These are phyloP conservation scores for Halenospora varia DNA, from an alignment of 495 filamentous ascomycete species.

Conservation along the genomic window DNA sequence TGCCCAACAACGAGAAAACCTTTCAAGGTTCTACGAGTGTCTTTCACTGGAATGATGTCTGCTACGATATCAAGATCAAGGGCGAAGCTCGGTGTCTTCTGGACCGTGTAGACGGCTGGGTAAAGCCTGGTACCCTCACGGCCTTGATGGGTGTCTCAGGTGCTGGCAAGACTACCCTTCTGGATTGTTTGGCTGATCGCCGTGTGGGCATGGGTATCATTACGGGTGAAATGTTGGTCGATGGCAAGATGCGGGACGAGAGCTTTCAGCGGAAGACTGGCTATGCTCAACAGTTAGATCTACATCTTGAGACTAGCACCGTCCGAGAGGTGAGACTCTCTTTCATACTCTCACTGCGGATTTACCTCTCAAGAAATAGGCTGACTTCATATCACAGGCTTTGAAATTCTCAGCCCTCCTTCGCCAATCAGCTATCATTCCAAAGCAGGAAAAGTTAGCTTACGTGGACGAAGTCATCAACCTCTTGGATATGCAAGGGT, in stretches of 20 bases:
- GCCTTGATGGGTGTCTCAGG: constrained; percentile 61
- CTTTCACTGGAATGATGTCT: constrained; percentile 77
- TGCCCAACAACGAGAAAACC: constrained; percentile 22
- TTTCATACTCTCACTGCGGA: background rate
- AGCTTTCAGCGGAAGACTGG: constrained; percentile 83
- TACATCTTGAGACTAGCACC: constrained; percentile 81
- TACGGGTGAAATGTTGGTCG: constrained; percentile 70
- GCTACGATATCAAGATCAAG: constrained; percentile 66
- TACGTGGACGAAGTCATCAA: constrained; percentile 90
- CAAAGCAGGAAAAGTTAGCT: constrained; percentile 69
- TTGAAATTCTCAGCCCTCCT: constrained; percentile 81
- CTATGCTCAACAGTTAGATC: constrained; percentile 81
- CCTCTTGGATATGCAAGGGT: constrained; percentile 83
- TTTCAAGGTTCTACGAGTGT: constrained; percentile 31
- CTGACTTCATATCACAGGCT: constrained; percentile 22
- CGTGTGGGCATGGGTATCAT: constrained; percentile 34
- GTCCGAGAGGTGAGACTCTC: constrained; percentile 55
- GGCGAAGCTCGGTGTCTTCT: constrained; percentile 55
- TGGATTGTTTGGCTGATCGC: constrained; percentile 53
- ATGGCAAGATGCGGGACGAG: constrained; percentile 60
- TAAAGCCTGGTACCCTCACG: constrained; percentile 67
- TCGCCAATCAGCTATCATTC: constrained; percentile 68
- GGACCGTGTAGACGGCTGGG: constrained; percentile 62
- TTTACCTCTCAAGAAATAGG: background rate
- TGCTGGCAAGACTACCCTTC: constrained; percentile 62